Percentiles rank a stretch among this genome's conserved stretches.
phyloP scores from a whole-genome alignment of 2,329 filamentous ascomycete species.

The Hirsutella rhossiliensis region DNA sequence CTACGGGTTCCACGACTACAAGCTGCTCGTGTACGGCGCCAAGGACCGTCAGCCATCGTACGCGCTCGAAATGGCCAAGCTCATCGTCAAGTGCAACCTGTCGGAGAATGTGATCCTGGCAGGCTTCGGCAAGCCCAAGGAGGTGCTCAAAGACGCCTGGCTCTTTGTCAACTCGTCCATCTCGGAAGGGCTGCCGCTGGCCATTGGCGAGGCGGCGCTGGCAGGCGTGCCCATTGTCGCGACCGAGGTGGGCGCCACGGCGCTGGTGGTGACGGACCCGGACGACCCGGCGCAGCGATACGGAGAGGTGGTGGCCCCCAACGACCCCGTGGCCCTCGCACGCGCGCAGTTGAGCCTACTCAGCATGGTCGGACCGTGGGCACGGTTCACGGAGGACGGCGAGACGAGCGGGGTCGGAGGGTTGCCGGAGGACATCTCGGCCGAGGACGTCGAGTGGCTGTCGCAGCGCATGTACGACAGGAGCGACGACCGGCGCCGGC shows the following conservation, averaged over 20 bases:
- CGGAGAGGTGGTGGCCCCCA: slow-evolving; percentile 51
- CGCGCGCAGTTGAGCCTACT: slow-evolving; percentile 50
- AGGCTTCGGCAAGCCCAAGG: slow-evolving; percentile 43
- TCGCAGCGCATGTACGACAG: slow-evolving; percentile 49
- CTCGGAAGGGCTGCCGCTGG: slow-evolving; percentile 42
- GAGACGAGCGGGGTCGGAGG: slow-evolving; percentile 16
- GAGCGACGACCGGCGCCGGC: slow-evolving; percentile 37
- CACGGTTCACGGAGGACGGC: slow-evolving; percentile 41
- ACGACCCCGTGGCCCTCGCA: slow-evolving; percentile 47
- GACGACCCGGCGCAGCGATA: slow-evolving; percentile 33
- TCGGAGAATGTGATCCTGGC: slow-evolving; percentile 37
- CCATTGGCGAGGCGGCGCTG: slow-evolving; percentile 44
- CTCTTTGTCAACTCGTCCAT: slow-evolving; percentile 46
- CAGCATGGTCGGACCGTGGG: slow-evolving; percentile 49
- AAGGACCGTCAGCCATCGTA: slow-evolving; percentile 51
- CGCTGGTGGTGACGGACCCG: slow-evolving; percentile 42
- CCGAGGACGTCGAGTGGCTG: slow-evolving; percentile 37
- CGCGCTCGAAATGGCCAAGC: slow-evolving; percentile 44
- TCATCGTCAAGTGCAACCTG: slow-evolving; percentile 43
- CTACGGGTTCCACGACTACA: slow-evolving; percentile 53
- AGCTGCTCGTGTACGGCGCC: slow-evolving; percentile 50
- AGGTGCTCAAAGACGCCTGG: slow-evolving; percentile 43
- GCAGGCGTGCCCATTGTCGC: slow-evolving; percentile 43
- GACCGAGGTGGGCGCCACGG: slow-evolving; percentile 43
- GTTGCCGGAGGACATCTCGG: slow-evolving; percentile 27